Evolutionary conservation across 257 asterid species (phyloP).

Genomic region (Forsythia suspensa): DNA sequence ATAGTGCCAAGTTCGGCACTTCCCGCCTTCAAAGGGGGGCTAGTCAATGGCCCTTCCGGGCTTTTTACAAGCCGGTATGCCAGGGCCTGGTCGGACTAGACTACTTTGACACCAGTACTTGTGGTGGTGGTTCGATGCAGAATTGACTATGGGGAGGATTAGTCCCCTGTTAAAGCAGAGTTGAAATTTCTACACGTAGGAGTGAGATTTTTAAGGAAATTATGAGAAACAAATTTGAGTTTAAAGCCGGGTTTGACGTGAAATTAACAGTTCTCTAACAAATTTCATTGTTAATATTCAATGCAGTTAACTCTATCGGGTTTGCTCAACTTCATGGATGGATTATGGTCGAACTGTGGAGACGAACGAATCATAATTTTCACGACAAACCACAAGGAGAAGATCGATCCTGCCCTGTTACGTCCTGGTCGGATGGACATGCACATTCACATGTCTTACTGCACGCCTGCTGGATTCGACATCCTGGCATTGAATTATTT

Average conservation of each 20-base stretch:
- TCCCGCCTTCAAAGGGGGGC: too few species aligned
- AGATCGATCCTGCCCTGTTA: slow-evolving; percentile 73
- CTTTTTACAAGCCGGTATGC: too few species aligned
- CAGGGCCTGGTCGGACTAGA: too few species aligned
- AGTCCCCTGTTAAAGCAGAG: neutral
- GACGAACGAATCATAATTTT: slow-evolving; percentile 71
- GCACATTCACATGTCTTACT: slow-evolving; percentile 80
- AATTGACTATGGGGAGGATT: too few species aligned
- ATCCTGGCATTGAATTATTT: slow-evolving; percentile 57
- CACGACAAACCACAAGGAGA: slow-evolving; percentile 82
- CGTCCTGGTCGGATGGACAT: slow-evolving; percentile 87
- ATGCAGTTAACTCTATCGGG: slow-evolving; percentile 73
- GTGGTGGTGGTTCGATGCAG: too few species aligned
- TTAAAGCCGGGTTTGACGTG: too few species aligned
- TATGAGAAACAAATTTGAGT: too few species aligned
- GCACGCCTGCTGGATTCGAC: slow-evolving; percentile 58
- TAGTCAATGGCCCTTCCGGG: too few species aligned
- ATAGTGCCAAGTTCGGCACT: too few species aligned
- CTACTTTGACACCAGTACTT: too few species aligned
- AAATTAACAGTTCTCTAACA: too few species aligned
- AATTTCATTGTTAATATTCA: neutral
- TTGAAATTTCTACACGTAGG: neutral
- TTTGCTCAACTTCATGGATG: slow-evolving; percentile 70
- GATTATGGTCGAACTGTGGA: slow-evolving; percentile 79
- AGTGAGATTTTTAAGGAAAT: neutral